These are phyloP conservation scores for Tulasnella sp. DNA, from an alignment of 768 basidiomycete species.

Conservation along the genomic window DNA sequence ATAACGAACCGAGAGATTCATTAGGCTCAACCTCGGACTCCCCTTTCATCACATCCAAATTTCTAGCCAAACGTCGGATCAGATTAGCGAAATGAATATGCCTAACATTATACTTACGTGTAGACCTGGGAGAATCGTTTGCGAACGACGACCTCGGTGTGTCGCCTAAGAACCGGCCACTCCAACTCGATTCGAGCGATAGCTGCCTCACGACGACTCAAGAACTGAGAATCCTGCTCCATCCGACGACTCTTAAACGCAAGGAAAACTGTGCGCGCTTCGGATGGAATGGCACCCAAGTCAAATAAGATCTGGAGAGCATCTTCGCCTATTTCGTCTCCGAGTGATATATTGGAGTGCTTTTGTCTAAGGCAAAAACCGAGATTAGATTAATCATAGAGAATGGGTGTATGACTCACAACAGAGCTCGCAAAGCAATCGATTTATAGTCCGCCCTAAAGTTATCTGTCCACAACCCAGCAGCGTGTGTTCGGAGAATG, in stretches of 20 bases:
- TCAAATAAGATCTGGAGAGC: not conserved
- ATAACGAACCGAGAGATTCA: not conserved
- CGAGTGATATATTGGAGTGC: too few species aligned
- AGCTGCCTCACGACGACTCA: not conserved
- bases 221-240: not conserved
- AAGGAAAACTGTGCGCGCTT: not conserved
- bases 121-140: not conserved
- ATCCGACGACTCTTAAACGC: not conserved
- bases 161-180: not conserved
- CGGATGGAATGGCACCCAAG: not conserved
- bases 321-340: too few species aligned
- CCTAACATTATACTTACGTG: too few species aligned
- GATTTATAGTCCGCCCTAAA: too few species aligned
- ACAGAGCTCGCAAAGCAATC: too few species aligned
- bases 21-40: not conserved
- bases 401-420: too few species aligned
- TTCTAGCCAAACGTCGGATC: not conserved
- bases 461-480: too few species aligned
- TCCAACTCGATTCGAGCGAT: not conserved
- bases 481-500: too few species aligned
- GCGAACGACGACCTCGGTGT: not conserved
- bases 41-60: not conserved
- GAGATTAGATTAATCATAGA: too few species aligned
- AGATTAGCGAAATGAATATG: too few species aligned
- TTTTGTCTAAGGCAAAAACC: too few species aligned